A percentile compares a stretch with the other conserved stretches of the same genome.
Evolutionary conservation across 2,329 filamentous ascomycete species (phyloP).

Genomic region (Phaeomoniella chlamydospora): DNA sequence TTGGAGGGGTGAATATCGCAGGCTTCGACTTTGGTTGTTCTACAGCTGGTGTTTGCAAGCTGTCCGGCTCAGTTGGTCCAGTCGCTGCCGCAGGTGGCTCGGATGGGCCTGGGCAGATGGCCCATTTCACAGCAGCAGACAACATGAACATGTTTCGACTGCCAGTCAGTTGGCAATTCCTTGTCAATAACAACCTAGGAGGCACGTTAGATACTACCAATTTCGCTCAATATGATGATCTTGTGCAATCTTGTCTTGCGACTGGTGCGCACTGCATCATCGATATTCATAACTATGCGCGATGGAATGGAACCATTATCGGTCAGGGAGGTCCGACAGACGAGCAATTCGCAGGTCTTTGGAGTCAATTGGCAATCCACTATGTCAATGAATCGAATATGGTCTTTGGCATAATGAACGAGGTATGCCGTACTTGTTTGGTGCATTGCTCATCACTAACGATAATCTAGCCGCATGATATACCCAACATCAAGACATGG

Average conservation of each 20-base stretch:
- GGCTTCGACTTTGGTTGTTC: slow-evolving; percentile 35
- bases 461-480: slow-evolving; percentile 1
- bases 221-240: slow-evolving; percentile 36
- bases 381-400: slow-evolving; percentile 41
- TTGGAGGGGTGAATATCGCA: slow-evolving; percentile 27
- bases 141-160: slow-evolving; percentile 43
- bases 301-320: slow-evolving; percentile 48
- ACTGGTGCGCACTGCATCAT: slow-evolving; percentile 46
- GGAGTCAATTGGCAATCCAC: slow-evolving; percentile 42
- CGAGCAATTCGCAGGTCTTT: slow-evolving; percentile 42
- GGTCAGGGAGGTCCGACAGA: slow-evolving; percentile 51
- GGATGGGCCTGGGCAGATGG: slow-evolving; percentile 29
- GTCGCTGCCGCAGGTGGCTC: slow-evolving; percentile 18
- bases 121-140: slow-evolving; percentile 40
- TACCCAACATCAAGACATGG: slow-evolving; percentile 41
- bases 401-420: slow-evolving; percentile 56
- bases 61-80: slow-evolving; percentile 20
- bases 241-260: slow-evolving; percentile 41
- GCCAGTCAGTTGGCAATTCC: slow-evolving; percentile 45
- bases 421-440: too few relatives aligned
- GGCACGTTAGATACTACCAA: slow-evolving; percentile 34
- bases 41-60: slow-evolving; percentile 24
- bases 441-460: background rate
- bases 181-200: slow-evolving; percentile 38
- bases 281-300: slow-evolving; percentile 31